A percentile compares a stretch with the other conserved stretches of the same genome.
phyloP scores from a whole-genome alignment of 129 eudicot genomes.

The Tanacetum coccineum region DNA sequence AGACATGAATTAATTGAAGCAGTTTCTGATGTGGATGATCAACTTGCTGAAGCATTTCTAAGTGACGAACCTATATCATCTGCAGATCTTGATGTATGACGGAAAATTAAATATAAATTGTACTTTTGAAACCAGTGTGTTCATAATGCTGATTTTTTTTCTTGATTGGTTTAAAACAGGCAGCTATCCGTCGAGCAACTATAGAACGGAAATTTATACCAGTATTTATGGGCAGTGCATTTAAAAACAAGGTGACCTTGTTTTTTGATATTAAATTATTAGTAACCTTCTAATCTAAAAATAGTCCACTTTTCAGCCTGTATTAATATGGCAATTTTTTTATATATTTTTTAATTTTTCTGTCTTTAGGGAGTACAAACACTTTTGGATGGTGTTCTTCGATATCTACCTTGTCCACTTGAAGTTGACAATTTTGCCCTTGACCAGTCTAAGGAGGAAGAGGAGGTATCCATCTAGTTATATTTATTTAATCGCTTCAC shows the following conservation, averaged over 20 bases:
- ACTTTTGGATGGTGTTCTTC: slow-evolving; percentile 92
- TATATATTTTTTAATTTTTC: not conserved
- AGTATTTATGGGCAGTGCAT: slow-evolving; percentile 99
- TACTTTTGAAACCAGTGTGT: not conserved
- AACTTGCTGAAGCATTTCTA: slow-evolving; percentile 81
- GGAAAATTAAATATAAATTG: not conserved
- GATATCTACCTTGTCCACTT: slow-evolving; percentile 87
- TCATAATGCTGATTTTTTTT: not conserved
- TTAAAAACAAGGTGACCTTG: slow-evolving; percentile 79
- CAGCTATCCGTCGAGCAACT: slow-evolving; percentile 92
- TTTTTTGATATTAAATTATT: not conserved
- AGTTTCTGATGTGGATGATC: slow-evolving; percentile 96
- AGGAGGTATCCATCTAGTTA: slow-evolving; percentile 50
- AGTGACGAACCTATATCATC: slow-evolving; percentile 87
- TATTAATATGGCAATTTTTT: not conserved
- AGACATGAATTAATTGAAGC: slow-evolving; percentile 83
- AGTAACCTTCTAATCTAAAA: slow-evolving; percentile 1
- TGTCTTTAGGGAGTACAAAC: slow-evolving; percentile 46
- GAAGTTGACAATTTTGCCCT: slow-evolving; percentile 94
- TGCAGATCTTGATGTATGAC: slow-evolving; percentile 80
- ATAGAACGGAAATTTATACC: slow-evolving; percentile 86
- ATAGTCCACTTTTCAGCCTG: not conserved
- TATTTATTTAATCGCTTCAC: not conserved
- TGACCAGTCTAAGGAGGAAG: slow-evolving; percentile 89
- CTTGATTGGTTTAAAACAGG: slow-evolving; percentile 41